These are phyloP conservation scores for Penicillium longicatenatum DNA, from an alignment of 495 filamentous ascomycete genomes.

Conservation along the genomic window DNA sequence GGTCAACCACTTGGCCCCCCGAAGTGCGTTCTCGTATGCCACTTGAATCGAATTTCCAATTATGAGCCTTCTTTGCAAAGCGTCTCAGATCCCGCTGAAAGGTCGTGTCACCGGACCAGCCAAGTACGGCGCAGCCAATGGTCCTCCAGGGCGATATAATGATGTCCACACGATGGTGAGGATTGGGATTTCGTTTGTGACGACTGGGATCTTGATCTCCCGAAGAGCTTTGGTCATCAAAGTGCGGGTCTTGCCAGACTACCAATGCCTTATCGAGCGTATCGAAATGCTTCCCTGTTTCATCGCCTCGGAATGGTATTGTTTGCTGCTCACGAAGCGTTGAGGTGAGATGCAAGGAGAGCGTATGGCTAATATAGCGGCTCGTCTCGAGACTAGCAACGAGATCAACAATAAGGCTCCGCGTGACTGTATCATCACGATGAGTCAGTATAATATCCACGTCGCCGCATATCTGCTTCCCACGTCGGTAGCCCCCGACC, in stretches of 20 bases:
- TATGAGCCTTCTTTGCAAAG: conserved; percentile 71
- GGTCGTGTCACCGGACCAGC: conserved; percentile 86
- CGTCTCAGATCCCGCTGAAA: conserved; percentile 85
- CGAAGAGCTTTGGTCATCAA: conserved; percentile 8
- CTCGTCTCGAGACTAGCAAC: conserved; percentile 67
- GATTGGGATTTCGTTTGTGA: conserved; percentile 56
- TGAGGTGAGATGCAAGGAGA: conserved; percentile 65
- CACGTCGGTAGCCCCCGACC: conserved; percentile 83
- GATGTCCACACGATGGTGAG: conserved; percentile 88
- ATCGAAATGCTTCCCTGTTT: conserved; percentile 59
- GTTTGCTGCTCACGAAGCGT: conserved; percentile 73
- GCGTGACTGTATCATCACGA: conserved; percentile 65
- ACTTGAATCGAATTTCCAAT: conserved; percentile 88
- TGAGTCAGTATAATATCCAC: conserved; percentile 88
- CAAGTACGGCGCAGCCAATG: conserved; percentile 81
- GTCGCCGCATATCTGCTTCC: conserved; percentile 73
- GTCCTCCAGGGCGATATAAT: conserved; percentile 89
- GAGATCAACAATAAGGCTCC: conserved; percentile 64
- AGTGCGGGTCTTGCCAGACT: conserved; percentile 85
- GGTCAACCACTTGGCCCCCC: conserved; percentile 66
- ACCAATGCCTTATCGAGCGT: conserved; percentile 88
- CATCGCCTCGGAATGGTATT: conserved; percentile 50
- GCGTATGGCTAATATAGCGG: conserved; percentile 79
- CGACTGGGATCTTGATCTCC: not conserved
- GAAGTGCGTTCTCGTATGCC: conserved; percentile 70